These are phyloP conservation scores for Hordeum vulgare DNA, from an alignment of 176 grass and related monocot species.

Conservation along the genomic window MorexV3_pseudomolecules_assembly NC_058522.1:457963757-457964256, in stretches of 20 bases:
- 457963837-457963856: slow-evolving; percentile 94
- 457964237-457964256: slow-evolving; percentile 92
- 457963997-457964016: slow-evolving; percentile 65
- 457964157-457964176: slow-evolving; percentile 90
- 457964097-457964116: slow-evolving; percentile 91
- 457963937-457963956: slow-evolving; percentile 91
- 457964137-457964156: slow-evolving; percentile 91
- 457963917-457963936: slow-evolving; percentile 95
- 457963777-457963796: slow-evolving; percentile 67
- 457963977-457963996: slow-evolving; percentile 78
- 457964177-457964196: slow-evolving; percentile 87
- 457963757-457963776: slow-evolving; percentile 76
- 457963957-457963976: slow-evolving; percentile 83
- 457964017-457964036: slow-evolving; percentile 81
- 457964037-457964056: slow-evolving; percentile 59
- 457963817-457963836: slow-evolving; percentile 62
- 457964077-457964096: slow-evolving; percentile 97
- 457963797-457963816: slow-evolving; percentile 78
- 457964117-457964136: slow-evolving; percentile 73
- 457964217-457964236: slow-evolving; percentile 88
- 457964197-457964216: slow-evolving; percentile 86
- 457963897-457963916: slow-evolving; percentile 93
- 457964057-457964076: slow-evolving; percentile 95
- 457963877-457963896: slow-evolving; percentile 84
- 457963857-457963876: slow-evolving; percentile 98